These are phyloP conservation scores for Zymoseptoria brevis DNA, from an alignment of 2,329 filamentous ascomycete species.

Conservation along the genomic window DNA sequence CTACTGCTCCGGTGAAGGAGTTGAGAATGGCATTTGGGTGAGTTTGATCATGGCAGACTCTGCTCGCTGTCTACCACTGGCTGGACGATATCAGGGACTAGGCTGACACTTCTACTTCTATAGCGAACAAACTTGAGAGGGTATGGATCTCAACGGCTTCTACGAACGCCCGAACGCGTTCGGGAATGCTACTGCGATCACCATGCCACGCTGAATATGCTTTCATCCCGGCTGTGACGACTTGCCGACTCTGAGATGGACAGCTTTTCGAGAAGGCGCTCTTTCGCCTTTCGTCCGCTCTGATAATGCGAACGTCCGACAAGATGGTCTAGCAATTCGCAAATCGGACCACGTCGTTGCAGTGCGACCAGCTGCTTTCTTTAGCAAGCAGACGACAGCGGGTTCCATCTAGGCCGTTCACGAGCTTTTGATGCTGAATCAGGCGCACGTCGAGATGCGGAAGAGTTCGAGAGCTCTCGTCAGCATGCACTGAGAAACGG, in stretches of 20 bases:
- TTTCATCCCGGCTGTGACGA: background rate
- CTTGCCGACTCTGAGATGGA: background rate
- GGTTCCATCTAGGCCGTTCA: no score
- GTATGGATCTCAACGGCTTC: background rate
- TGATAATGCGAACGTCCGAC: no score
- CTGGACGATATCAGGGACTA: background rate
- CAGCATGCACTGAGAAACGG: no score
- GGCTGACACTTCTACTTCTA: background rate
- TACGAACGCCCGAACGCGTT: background rate
- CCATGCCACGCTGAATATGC: background rate
- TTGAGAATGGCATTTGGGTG: slow-evolving; percentile 43
- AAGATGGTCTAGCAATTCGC: no score
- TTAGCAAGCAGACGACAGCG: no score
- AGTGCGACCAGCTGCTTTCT: no score
- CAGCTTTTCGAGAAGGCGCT: background rate
- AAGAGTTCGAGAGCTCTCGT: no score
- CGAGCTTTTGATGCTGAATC: no score
- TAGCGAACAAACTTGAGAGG: background rate
- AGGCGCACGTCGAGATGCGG: no score
- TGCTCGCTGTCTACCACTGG: background rate
- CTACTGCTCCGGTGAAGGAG: slow-evolving; percentile 46
- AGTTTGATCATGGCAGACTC: slow-evolving; percentile 5
- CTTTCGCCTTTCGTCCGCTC: background rate
- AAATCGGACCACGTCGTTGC: no score
- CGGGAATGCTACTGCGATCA: background rate